These are phyloP conservation scores for Beauveria bassiana DNA, from an alignment of 2,329 filamentous ascomycete species.

Conservation along the genomic window DNA sequence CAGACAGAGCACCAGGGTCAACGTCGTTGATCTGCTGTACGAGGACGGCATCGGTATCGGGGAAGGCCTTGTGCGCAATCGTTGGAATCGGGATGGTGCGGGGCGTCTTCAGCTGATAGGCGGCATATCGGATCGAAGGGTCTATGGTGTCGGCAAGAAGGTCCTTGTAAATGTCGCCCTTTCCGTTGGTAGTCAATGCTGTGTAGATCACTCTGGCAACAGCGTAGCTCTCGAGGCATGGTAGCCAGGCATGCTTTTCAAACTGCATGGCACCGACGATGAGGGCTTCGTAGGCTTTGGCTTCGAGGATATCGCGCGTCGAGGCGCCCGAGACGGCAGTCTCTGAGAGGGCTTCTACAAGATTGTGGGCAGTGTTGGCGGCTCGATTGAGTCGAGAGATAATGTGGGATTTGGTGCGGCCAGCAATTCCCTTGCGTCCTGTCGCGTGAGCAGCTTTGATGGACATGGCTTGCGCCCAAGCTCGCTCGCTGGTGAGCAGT, in stretches of 20 bases:
- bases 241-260: constrained; percentile 81
- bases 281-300: constrained; percentile 72
- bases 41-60: constrained; percentile 53
- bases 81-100: constrained; percentile 74
- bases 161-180: constrained; percentile 75
- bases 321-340: constrained; percentile 55
- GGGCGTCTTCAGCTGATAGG: constrained; percentile 83
- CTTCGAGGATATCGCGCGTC: constrained; percentile 70
- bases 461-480: constrained; percentile 93
- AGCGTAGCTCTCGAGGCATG: constrained; percentile 68
- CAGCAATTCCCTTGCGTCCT: constrained; percentile 71
- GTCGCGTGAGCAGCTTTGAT: constrained; percentile 78
- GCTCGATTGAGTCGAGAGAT: constrained; percentile 82
- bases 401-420: constrained; percentile 78
- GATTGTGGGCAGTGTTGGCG: constrained; percentile 56
- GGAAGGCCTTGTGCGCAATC: constrained; percentile 74
- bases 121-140: constrained; percentile 87
- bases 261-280: constrained; percentile 72
- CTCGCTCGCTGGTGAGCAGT: constrained; percentile 78
- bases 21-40: constrained; percentile 62
- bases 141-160: constrained; percentile 80
- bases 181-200: constrained; percentile 53
- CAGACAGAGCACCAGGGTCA: constrained; percentile 41
- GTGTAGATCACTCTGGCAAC: constrained; percentile 76
- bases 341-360: constrained; percentile 60